Conservation (phyloP, 129 eudicot genomes). For the Centella asiatica region DNA sequence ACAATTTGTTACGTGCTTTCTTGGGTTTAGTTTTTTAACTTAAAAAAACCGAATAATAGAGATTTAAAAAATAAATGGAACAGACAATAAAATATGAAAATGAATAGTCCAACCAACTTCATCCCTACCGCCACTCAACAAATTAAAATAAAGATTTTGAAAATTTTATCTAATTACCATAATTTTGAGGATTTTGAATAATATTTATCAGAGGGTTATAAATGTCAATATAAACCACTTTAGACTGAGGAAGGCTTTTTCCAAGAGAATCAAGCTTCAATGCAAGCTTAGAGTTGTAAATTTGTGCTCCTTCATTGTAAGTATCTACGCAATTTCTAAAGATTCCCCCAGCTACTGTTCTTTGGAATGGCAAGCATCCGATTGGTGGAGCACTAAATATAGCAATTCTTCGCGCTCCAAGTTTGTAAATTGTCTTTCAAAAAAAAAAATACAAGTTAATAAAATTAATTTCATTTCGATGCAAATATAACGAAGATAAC, state of each 20-base stretch:
- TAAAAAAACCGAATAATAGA: no score
- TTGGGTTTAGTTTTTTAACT: no score
- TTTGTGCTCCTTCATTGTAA: conserved; percentile 32
- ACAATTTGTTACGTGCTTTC: no score
- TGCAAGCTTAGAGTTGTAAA: conserved; percentile 32
- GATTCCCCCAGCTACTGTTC: conserved; percentile 37
- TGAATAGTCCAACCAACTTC: no score
- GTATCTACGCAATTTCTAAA: conserved; percentile 25
- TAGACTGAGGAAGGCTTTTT: conserved; percentile 14
- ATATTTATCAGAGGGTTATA: conserved; percentile 26
- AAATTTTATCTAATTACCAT: no score
- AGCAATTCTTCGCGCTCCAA: conserved; percentile 31
- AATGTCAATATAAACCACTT: conserved; percentile 33
- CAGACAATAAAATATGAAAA: no score
- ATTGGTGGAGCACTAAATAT: conserved; percentile 29
- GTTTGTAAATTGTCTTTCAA: conserved; percentile 22
- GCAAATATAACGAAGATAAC: background rate
- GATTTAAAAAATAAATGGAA: no score
- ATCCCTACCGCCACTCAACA: no score
- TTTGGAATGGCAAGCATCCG: conserved; percentile 51
- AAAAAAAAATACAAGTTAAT: background rate
- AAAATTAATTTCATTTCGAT: background rate
- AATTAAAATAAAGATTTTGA: no score
- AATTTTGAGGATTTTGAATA: no score
- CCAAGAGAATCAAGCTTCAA: conserved; percentile 17